Conservation (phyloP, 1,139 yeast genomes). For the Saccharomyces hybrid region DNA sequence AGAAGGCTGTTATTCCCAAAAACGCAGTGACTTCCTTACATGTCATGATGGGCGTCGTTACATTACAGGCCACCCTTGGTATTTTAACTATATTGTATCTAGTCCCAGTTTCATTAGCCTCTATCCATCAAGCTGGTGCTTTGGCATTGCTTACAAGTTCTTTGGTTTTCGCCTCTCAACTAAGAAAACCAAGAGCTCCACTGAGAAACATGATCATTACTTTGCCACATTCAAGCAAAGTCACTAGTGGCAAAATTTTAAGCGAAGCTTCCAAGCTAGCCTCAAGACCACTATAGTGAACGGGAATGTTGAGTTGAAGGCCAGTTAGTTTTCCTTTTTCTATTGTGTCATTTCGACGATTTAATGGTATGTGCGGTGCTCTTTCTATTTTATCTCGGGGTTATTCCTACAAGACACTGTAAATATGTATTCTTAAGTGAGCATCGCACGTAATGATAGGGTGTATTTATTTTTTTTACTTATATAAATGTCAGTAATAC, state of each 20-base stretch:
- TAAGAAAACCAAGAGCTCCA: conserved; percentile 59
- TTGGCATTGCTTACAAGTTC: conserved; percentile 77
- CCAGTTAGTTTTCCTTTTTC: background rate
- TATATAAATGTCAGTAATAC: background rate
- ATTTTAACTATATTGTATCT: conserved; percentile 75
- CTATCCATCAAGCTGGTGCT: conserved; percentile 97
- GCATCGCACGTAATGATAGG: background rate
- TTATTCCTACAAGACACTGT: background rate
- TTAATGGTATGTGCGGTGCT: background rate
- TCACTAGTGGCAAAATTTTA: conserved; percentile 30
- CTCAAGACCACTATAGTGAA: conserved; percentile 15
- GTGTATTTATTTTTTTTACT: conserved; percentile 1
- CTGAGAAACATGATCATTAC: conserved; percentile 33
- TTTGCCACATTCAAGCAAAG: conserved; percentile 28
- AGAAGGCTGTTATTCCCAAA: conserved; percentile 58
- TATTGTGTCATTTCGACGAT: background rate
- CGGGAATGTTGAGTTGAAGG: background rate
- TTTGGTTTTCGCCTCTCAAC: conserved; percentile 58
- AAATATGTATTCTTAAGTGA: background rate
- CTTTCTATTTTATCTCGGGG: background rate
- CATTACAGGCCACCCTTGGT: conserved; percentile 79
- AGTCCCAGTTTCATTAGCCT: conserved; percentile 90
- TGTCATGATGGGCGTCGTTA: conserved; percentile 69
- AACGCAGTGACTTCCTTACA: conserved; percentile 51
- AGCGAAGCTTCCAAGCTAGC: conserved; percentile 32